Conservation (phyloP, 768 basidiomycete genomes). For the Kwoniella mangroviensis region DNA sequence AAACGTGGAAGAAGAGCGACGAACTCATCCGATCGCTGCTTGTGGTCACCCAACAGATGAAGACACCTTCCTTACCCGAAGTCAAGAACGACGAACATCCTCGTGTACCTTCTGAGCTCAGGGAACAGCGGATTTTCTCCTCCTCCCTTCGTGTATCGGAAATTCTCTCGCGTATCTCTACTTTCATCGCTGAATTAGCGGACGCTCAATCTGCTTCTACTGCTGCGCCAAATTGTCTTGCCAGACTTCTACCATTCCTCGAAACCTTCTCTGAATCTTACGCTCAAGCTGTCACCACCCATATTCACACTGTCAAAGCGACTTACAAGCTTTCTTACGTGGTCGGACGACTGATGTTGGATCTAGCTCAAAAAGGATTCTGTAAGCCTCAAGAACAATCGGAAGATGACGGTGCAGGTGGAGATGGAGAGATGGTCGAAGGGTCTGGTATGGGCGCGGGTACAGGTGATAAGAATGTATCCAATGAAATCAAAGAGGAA, state of each 20-base stretch:
- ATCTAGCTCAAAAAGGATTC: slow-evolving; percentile 83
- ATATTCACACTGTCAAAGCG: slow-evolving; percentile 71
- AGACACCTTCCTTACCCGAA: slow-evolving; percentile 14
- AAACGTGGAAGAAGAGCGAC: slow-evolving; percentile 41
- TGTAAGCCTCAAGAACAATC: slow-evolving; percentile 78
- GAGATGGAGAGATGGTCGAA: slow-evolving; percentile 62
- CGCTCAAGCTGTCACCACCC: slow-evolving; percentile 65
- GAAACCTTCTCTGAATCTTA: slow-evolving; percentile 67
- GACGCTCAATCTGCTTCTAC: background rate
- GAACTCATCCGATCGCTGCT: slow-evolving; percentile 69
- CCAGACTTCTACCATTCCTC: slow-evolving; percentile 73
- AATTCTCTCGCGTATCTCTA: slow-evolving; percentile 59
- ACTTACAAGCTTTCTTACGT: slow-evolving; percentile 84
- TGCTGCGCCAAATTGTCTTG: slow-evolving; percentile 48
- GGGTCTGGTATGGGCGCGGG: slow-evolving; percentile 92
- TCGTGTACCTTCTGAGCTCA: slow-evolving; percentile 21
- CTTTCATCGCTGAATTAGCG: slow-evolving; percentile 56
- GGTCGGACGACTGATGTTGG: slow-evolving; percentile 72
- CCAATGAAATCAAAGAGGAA: slow-evolving; percentile 94
- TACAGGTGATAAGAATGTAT: slow-evolving; percentile 80
- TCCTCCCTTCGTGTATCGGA: slow-evolving; percentile 38
- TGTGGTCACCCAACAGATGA: slow-evolving; percentile 68
- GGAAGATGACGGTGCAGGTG: slow-evolving; percentile 59
- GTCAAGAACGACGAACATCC: slow-evolving; percentile 20
- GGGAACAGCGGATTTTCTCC: slow-evolving; percentile 13